These are phyloP conservation scores for Ceratobasidium sp. DNA, from an alignment of 1,284 basidiomycete genomes.

Conservation along the genomic window DNA sequence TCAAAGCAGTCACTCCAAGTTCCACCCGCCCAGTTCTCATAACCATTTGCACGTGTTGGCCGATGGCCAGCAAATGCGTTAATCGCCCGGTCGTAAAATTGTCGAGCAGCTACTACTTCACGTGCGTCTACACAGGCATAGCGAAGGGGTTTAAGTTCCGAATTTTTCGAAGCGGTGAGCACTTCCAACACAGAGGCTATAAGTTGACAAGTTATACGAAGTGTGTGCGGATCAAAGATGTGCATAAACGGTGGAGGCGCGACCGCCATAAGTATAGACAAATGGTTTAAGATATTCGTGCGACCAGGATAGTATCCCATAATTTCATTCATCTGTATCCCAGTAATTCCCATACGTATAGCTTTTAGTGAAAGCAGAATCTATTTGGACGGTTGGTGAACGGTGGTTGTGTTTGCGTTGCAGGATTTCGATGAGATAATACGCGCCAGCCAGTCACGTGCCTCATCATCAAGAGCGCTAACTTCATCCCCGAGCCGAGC, in stretches of 20 bases:
- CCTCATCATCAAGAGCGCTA: no score
- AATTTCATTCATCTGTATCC: slow-evolving; percentile 15
- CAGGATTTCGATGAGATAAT: no score
- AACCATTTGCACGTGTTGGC: slow-evolving; percentile 72
- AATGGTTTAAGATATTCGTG: slow-evolving; percentile 57
- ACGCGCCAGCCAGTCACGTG: no score
- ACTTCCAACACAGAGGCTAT: slow-evolving; percentile 43
- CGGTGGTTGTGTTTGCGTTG: no score
- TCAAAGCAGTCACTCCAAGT: slow-evolving; percentile 75
- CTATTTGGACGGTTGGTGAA: no score
- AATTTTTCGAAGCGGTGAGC: slow-evolving; percentile 11
- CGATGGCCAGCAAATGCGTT: slow-evolving; percentile 71
- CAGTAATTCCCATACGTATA: background rate
- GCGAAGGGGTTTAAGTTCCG: slow-evolving; percentile 23
- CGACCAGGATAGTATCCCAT: slow-evolving; percentile 57
- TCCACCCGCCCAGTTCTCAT: slow-evolving; percentile 67
- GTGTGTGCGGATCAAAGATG: slow-evolving; percentile 73
- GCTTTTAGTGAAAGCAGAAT: background rate
- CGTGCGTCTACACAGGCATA: slow-evolving; percentile 72
- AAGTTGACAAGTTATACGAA: slow-evolving; percentile 60
- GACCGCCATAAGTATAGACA: slow-evolving; percentile 66
- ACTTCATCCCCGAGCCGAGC: no score
- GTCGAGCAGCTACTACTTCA: slow-evolving; percentile 73
- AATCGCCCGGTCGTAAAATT: slow-evolving; percentile 78
- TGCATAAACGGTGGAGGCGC: slow-evolving; percentile 78